A percentile compares a stretch with the other conserved stretches of the same genome.
Conservation (phyloP, 768 basidiomycete genomes). For the Pisolithus orientalis region DNA sequence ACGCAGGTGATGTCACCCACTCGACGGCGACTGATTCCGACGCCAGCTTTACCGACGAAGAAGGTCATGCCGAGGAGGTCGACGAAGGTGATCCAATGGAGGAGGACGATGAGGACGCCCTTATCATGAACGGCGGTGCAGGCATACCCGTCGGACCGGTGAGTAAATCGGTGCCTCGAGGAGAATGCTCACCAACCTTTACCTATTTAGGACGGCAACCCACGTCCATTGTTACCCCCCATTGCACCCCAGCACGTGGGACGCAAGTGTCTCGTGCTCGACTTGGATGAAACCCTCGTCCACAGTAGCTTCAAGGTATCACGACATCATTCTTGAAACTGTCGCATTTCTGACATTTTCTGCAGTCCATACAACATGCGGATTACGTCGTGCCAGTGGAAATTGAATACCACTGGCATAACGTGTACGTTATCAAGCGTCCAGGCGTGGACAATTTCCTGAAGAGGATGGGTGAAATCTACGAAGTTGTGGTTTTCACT, state of each 20-base stretch:
- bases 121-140: slow-evolving; percentile 87
- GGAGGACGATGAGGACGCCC: slow-evolving; percentile 79
- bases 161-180: slow-evolving; percentile 27
- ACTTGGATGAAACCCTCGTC: slow-evolving; percentile 94
- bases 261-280: slow-evolving; percentile 92
- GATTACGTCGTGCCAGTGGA: slow-evolving; percentile 99
- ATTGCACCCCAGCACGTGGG: slow-evolving; percentile 75
- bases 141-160: slow-evolving; percentile 94
- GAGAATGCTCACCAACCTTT: slow-evolving; percentile 2
- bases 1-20: slow-evolving; percentile 25
- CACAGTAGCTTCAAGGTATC: slow-evolving; percentile 96
- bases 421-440: slow-evolving; percentile 98
- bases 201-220: slow-evolving; percentile 66
- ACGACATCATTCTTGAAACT: slow-evolving; percentile 6
- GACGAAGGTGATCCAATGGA: slow-evolving; percentile 61
- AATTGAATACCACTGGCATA: slow-evolving; percentile 97
- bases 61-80: slow-evolving; percentile 59
- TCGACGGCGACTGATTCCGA: slow-evolving; percentile 28
- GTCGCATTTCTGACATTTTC: slow-evolving; percentile 8
- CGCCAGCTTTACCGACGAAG: slow-evolving; percentile 50
- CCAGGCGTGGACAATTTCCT: slow-evolving; percentile 97
- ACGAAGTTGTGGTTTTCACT: slow-evolving; percentile 97
- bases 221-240: slow-evolving; percentile 83
- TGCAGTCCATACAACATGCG: slow-evolving; percentile 84
- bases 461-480: slow-evolving; percentile 97